Evolutionary conservation across 179 eudicot genomes (phyloP).

Genomic region (Amaranthus tricolor): DNA sequence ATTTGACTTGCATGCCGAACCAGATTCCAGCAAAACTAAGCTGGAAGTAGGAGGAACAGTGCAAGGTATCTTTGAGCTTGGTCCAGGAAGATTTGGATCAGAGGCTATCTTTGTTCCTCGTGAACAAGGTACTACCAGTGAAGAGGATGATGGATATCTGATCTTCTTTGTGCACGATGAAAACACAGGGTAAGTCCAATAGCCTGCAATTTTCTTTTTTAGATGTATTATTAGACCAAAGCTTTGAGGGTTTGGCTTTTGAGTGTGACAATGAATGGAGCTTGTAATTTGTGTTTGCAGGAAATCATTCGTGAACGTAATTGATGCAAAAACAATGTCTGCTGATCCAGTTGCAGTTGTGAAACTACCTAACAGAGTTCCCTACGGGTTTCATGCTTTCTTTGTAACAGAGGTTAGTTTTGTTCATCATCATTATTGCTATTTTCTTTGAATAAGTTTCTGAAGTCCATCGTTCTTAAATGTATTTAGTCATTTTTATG

Average conservation of each 20-base stretch:
- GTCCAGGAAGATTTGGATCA: slow-evolving; percentile 85
- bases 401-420: slow-evolving; percentile 81
- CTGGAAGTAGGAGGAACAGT: slow-evolving; percentile 90
- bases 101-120: slow-evolving; percentile 90
- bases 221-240: neutral
- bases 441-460: neutral
- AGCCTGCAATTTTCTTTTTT: neutral
- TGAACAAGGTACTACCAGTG: slow-evolving; percentile 50
- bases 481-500: neutral
- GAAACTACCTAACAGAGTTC: slow-evolving; percentile 83
- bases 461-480: neutral
- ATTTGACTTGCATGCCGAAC: slow-evolving; percentile 86
- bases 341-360: slow-evolving; percentile 89
- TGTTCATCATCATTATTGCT: neutral
- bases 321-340: slow-evolving; percentile 94
- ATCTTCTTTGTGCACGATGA: slow-evolving; percentile 89
- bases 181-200: slow-evolving; percentile 55
- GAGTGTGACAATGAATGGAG: neutral
- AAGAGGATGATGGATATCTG: slow-evolving; percentile 96
- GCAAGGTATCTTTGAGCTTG: slow-evolving; percentile 74
- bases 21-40: slow-evolving; percentile 58
- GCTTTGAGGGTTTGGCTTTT: neutral
- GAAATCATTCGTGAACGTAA: slow-evolving; percentile 71
- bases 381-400: slow-evolving; percentile 95
- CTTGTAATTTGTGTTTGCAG: slow-evolving; percentile 37